phyloP scores from a whole-genome alignment of 169 alveolate genomes.

The Cystoisospora suis region DNA sequence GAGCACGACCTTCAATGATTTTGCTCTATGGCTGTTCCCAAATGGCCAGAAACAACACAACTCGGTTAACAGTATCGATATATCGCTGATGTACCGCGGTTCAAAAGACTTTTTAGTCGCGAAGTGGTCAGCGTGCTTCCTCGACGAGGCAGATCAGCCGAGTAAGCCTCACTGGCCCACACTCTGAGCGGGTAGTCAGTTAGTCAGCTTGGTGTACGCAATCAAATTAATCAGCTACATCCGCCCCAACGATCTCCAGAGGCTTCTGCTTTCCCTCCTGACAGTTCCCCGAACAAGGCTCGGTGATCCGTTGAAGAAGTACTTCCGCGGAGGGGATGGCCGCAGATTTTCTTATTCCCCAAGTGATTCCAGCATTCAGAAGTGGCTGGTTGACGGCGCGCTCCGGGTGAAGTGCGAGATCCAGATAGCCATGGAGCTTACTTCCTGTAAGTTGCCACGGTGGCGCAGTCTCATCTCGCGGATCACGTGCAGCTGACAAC shows the following conservation, averaged over 20 bases:
- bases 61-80: slow-evolving; percentile 56
- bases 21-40: slow-evolving; percentile 63
- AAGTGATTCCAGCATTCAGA: slow-evolving; percentile 40
- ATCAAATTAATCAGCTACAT: too few species aligned
- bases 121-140: slow-evolving; percentile 65
- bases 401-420: slow-evolving; percentile 39
- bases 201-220: background rate
- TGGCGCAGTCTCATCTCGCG: background rate
- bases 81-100: slow-evolving; percentile 58
- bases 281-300: slow-evolving; percentile 66
- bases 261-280: background rate
- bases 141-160: slow-evolving; percentile 49
- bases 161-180: background rate
- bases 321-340: slow-evolving; percentile 63
- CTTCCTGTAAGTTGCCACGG: background rate
- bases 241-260: too few species aligned
- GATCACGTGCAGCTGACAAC: too few species aligned
- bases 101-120: slow-evolving; percentile 57
- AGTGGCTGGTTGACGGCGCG: slow-evolving; percentile 61
- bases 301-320: slow-evolving; percentile 60
- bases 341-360: slow-evolving; percentile 64
- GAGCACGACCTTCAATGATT: slow-evolving; percentile 57
- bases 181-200: too few species aligned
- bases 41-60: slow-evolving; percentile 65
- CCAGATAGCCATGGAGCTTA: slow-evolving; percentile 18